Percentiles rank a stretch among this genome's conserved stretches.
phyloP scores from a whole-genome alignment of 257 asterid species.

The Solanum paucissectum region DNA sequence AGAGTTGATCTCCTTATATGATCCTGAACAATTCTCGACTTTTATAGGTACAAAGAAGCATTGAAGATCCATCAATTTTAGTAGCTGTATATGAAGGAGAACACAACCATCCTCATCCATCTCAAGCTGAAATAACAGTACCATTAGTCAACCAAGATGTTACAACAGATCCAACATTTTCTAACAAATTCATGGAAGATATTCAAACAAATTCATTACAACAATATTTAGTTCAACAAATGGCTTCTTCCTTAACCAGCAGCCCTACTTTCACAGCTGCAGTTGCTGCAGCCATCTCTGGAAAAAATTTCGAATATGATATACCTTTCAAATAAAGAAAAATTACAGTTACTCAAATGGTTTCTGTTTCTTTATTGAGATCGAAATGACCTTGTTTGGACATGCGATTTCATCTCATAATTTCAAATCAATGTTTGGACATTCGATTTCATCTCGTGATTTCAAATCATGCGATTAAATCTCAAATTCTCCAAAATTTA shows the following conservation, averaged over 20 bases:
- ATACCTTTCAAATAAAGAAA: not conserved
- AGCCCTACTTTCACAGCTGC: conserved; percentile 63
- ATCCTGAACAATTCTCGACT: not conserved
- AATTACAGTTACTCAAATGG: not conserved
- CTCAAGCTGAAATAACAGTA: conserved; percentile 15
- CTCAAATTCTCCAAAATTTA: no score
- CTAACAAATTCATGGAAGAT: conserved; percentile 12
- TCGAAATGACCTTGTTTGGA: not conserved
- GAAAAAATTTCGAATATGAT: not conserved
- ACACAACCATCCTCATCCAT: conserved; percentile 51
- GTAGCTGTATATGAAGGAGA: conserved; percentile 69
- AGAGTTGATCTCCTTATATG: not conserved
- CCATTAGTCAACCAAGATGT: not conserved
- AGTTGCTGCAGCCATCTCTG: conserved; percentile 58
- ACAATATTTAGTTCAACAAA: conserved; percentile 39
- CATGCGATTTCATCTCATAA: no score
- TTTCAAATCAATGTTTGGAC: no score
- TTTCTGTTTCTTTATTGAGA: not conserved
- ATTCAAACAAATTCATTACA: conserved; percentile 16
- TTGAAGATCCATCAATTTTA: conserved; percentile 44
- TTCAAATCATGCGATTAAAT: no score
- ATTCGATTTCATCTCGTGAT: no score
- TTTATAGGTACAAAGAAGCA: conserved; percentile 63
- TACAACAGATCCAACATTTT: conserved; percentile 10
- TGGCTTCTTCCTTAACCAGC: conserved; percentile 55